A percentile compares a stretch with the other conserved stretches of the same genome.
Conservation (phyloP, 1,139 yeast species). For the Yamadazyma sp. region DNA sequence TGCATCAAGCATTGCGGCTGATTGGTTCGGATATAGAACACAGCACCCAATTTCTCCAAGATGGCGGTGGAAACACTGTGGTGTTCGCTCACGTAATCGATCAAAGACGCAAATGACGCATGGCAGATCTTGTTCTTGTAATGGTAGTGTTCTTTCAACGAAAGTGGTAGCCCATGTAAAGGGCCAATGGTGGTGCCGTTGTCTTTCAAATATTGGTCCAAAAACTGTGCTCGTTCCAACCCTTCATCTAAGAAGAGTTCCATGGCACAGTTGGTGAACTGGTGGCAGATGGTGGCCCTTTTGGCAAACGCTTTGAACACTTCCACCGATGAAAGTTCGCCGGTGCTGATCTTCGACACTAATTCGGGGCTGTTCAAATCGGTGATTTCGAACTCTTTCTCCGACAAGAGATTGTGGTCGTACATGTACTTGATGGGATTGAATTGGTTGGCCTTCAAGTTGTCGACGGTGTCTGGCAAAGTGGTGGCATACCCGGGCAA, state of each 20-base stretch:
- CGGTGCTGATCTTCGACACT: constrained; percentile 32
- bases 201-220: constrained; percentile 40
- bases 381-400: constrained; percentile 47
- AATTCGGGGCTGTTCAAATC: constrained; percentile 39
- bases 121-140: constrained; percentile 58
- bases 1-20: constrained; percentile 52
- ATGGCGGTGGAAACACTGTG: constrained; percentile 53
- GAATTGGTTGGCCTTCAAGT: constrained; percentile 40
- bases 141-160: constrained; percentile 54
- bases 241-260: constrained; percentile 37
- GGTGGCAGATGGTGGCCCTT: constrained; percentile 41
- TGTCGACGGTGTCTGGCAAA: constrained; percentile 40
- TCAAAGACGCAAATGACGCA: constrained; percentile 59
- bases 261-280: constrained; percentile 36
- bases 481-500: constrained; percentile 43
- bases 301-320: constrained; percentile 53
- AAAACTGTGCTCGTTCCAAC: constrained; percentile 31
- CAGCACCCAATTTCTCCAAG: constrained; percentile 64
- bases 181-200: constrained; percentile 69
- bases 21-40: constrained; percentile 49
- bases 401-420: constrained; percentile 42
- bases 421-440: constrained; percentile 46
- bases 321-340: constrained; percentile 39
- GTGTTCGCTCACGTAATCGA: constrained; percentile 47
- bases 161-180: constrained; percentile 52